Percentiles rank a stretch among this genome's conserved stretches.
Evolutionary conservation across 2,329 filamentous ascomycete genomes (phyloP).

Genomic region (Neopestalotiopsis sp.): DNA sequence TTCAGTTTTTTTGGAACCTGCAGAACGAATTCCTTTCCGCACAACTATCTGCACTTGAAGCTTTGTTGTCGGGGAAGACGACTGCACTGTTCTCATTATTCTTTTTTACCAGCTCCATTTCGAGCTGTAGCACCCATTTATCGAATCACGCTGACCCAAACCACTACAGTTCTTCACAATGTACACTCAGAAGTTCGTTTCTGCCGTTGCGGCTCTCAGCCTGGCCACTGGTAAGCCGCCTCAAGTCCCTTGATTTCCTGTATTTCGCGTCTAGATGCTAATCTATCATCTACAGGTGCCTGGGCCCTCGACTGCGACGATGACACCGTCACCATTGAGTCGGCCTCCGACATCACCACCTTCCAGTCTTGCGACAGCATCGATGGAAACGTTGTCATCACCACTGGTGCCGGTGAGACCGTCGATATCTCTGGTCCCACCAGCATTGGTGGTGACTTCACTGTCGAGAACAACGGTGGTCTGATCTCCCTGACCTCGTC

Average conservation of each 20-base stretch:
- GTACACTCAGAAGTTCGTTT: constrained; percentile 51
- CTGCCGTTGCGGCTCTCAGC: constrained; percentile 51
- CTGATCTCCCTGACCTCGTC: constrained; percentile 68
- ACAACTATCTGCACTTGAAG: constrained; percentile 10
- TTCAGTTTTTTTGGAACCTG: constrained; percentile 26
- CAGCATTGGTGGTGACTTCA: constrained; percentile 60
- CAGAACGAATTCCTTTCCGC: constrained; percentile 13
- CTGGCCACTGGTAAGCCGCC: constrained; percentile 48
- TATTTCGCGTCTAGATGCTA: constrained; percentile 21
- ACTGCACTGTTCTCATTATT: constrained; percentile 10
- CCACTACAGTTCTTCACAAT: constrained; percentile 43
- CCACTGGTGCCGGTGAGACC: constrained; percentile 56
- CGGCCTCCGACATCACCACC: constrained; percentile 64
- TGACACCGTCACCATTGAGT: constrained; percentile 62
- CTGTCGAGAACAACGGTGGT: constrained; percentile 63
- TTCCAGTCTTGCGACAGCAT: constrained; percentile 72
- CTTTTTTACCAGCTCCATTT: constrained; percentile 16
- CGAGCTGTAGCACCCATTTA: background rate
- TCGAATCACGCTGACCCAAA: constrained; percentile 10
- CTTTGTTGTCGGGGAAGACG: background rate
- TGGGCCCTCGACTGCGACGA: constrained; percentile 39
- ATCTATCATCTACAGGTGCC: constrained; percentile 29
- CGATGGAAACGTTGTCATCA: constrained; percentile 71
- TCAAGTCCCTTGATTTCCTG: background rate
- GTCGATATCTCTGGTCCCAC: constrained; percentile 67